Evolutionary conservation across 257 asterid genomes (phyloP).

Genomic region (Salvia miltiorrhiza): DNA sequence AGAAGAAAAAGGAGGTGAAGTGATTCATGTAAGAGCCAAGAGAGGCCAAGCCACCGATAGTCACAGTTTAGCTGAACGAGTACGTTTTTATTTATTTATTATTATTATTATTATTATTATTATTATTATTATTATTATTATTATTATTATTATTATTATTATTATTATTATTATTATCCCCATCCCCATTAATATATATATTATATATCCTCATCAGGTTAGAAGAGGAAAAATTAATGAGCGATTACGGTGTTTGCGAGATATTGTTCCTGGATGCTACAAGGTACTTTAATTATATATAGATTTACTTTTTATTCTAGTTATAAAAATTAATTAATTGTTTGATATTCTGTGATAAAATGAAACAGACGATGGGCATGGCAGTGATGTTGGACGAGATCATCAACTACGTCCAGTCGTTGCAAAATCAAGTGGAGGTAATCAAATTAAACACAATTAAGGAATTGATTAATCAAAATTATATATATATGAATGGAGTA

Average conservation of each 20-base stretch:
- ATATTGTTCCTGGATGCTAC: conserved; percentile 92
- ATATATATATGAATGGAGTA: neutral
- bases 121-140: too few relatives aligned
- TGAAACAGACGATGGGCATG: conserved; percentile 92
- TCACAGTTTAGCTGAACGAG: conserved; percentile 96
- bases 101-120: too few relatives aligned
- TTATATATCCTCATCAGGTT: conserved; percentile 47
- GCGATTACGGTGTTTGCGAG: conserved; percentile 74
- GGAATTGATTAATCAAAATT: neutral
- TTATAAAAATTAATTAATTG: too few relatives aligned
- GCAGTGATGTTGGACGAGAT: conserved; percentile 94
- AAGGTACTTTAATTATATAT: conserved; percentile 38
- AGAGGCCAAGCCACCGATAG: conserved; percentile 96
- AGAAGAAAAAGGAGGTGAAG: conserved; percentile 51
- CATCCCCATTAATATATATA: too few relatives aligned
- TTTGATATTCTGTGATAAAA: neutral
- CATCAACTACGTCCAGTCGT: conserved; percentile 79
- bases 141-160: too few relatives aligned
- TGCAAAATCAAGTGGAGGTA: conserved; percentile 96
- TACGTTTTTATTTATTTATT: conserved; percentile 10
- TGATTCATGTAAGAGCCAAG: conserved; percentile 88
- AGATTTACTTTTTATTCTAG: too few relatives aligned
- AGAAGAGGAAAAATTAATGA: conserved; percentile 92
- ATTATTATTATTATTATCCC: too few relatives aligned
- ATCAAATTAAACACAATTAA: neutral